Evolutionary conservation across 805 yeast species (phyloP).

Genomic region (Starmerella scarabaei): DNA sequence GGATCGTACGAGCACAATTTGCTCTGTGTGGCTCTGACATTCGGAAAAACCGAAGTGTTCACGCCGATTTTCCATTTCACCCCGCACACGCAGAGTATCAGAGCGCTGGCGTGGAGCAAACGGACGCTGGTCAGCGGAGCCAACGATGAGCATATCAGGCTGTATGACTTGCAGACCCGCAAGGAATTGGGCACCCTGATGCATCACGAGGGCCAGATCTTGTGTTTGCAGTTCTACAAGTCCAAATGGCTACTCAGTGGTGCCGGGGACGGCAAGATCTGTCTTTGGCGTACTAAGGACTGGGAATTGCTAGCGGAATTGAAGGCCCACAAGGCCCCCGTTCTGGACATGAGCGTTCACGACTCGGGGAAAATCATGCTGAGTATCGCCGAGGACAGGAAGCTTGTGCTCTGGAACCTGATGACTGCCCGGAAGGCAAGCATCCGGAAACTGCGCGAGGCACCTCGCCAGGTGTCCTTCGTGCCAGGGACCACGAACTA

Average conservation of each 20-base stretch:
- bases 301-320: constrained; percentile 86
- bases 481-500: constrained; percentile 52
- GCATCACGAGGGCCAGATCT: constrained; percentile 81
- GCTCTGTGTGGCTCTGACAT: constrained; percentile 64
- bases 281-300: constrained; percentile 90
- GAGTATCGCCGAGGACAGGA: constrained; percentile 73
- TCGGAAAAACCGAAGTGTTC: constrained; percentile 39
- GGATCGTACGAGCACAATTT: constrained; percentile 95
- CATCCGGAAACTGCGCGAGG: constrained; percentile 37
- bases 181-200: constrained; percentile 84
- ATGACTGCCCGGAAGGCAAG: constrained; percentile 96
- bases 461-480: constrained; percentile 37
- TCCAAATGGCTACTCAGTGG: constrained; percentile 79
- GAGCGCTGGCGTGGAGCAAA: constrained; percentile 68
- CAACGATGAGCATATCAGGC: constrained; percentile 88
- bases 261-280: constrained; percentile 77
- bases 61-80: constrained; percentile 93
- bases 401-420: constrained; percentile 82
- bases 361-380: constrained; percentile 83
- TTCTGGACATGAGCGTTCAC: constrained; percentile 79
- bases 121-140: constrained; percentile 86
- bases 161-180: constrained; percentile 85
- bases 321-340: constrained; percentile 77
- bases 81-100: constrained; percentile 81
- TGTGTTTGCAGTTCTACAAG: constrained; percentile 48